Evolutionary conservation across 139 green algal genomes (phyloP).

Genomic region (Coelastrella sp.): DNA sequence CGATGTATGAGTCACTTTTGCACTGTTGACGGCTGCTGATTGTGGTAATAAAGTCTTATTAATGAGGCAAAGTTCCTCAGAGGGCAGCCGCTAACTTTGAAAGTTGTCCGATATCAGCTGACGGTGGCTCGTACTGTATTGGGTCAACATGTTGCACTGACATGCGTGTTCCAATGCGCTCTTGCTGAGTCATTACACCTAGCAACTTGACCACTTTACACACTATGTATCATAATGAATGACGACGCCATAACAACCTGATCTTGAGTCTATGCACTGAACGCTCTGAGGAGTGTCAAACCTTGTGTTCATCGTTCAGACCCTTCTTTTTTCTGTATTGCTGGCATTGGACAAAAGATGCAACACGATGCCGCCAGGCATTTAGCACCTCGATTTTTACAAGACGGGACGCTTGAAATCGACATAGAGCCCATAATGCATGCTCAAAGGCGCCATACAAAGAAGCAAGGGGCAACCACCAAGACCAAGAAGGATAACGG

Average conservation of each 20-base stretch:
- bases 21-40: background rate
- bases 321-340: background rate
- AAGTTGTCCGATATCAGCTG: background rate
- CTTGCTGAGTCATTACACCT: background rate
- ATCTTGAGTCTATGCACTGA: background rate
- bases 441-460: background rate
- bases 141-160: background rate
- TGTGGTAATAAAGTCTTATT: background rate
- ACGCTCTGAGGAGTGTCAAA: background rate
- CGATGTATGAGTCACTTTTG: background rate
- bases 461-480: background rate
- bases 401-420: background rate
- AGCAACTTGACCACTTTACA: conserved; percentile 8
- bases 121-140: background rate
- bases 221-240: background rate
- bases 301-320: background rate
- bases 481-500: background rate
- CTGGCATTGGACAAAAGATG: background rate
- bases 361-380: background rate
- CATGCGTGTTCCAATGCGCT: background rate
- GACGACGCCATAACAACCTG: background rate
- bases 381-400: background rate
- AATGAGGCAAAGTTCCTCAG: background rate
- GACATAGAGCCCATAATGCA: background rate
- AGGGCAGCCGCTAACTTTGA: background rate